Conservation (phyloP, 73 alveolate genomes). For the Tetrahymena thermophila region DNA sequence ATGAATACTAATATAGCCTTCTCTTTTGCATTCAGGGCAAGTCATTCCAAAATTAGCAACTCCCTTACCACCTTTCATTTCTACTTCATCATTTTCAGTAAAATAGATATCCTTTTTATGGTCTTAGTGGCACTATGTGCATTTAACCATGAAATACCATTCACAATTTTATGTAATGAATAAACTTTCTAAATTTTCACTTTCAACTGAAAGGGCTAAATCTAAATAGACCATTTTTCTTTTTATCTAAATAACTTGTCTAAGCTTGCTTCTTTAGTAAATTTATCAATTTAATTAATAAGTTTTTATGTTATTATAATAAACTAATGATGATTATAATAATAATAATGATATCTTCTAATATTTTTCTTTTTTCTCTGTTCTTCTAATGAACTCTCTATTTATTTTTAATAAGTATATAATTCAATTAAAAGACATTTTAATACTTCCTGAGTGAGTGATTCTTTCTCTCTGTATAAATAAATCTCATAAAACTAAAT, state of each 20-base stretch:
- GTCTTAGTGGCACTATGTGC: not conserved
- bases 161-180: not conserved
- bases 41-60: not conserved
- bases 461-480: too few relatives aligned
- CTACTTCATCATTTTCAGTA: not conserved
- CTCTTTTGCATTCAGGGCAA: not conserved
- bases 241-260: not conserved
- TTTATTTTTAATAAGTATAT: too few relatives aligned
- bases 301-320: too few relatives aligned
- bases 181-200: not conserved
- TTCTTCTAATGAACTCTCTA: too few relatives aligned
- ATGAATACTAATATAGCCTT: not conserved
- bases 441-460: too few relatives aligned
- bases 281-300: not conserved
- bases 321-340: too few relatives aligned
- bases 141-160: not conserved
- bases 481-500: too few relatives aligned
- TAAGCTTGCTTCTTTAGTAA: not conserved
- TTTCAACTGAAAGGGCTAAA: not conserved
- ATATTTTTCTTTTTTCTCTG: too few relatives aligned
- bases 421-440: too few relatives aligned
- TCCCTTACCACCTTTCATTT: conserved; percentile 1
- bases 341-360: too few relatives aligned
- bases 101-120: not conserved
- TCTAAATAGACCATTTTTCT: not conserved